Base-by-base conservation (phyloP, 495 filamentous ascomycete genomes). In the Xylaria grammica region DNA sequence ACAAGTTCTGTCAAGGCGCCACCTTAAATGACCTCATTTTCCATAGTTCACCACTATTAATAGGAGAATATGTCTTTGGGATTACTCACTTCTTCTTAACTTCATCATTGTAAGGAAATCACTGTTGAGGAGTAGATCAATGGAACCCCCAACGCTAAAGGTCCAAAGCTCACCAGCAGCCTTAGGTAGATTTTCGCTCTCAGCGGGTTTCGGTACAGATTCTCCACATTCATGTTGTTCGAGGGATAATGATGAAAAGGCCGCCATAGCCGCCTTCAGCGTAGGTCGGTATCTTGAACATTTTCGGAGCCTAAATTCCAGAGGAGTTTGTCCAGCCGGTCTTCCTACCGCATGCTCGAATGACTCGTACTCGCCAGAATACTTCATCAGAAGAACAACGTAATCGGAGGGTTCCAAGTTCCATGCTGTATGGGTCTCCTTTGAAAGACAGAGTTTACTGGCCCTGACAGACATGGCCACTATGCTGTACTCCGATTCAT, bases 371-470 rank as follows among this genome's bases (percentile, higher is more conserved):
- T 76, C 79, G 29, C 71, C 67, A 0, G 79, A 74, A 67, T 89
- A 94, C 51, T 85, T 83, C n/a, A 97, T 82, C 15, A 97, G 81
- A 6, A 96, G 79, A 6, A 96, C 85, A 45, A 97, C 72, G 69
- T 95, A 95, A 27, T 96, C 87, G 0, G 77, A 73, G 0, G 78
- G 72, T 15, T 84, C 70, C 19, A 98, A 73, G 55, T 88, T 80
- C 94, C 94, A 98, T 15, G 92, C 90, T 66, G 87, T 82, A 75
- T 90, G 82, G 1, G 86, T 90, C 65, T 94, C 91, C 29, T 90
- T 82, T 2, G 92, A 92, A 29, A 98, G 85, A 1, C 84, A 88
- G 2, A 97, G 82, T 65, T 90, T 90, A 0, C 79, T 76, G 52
- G 92, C 83, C 1, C 87, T 87, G 49, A 90, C 83, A 0, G 89